Conservation (phyloP, 495 filamentous ascomycete species). For the Platismatia glauca region DNA sequence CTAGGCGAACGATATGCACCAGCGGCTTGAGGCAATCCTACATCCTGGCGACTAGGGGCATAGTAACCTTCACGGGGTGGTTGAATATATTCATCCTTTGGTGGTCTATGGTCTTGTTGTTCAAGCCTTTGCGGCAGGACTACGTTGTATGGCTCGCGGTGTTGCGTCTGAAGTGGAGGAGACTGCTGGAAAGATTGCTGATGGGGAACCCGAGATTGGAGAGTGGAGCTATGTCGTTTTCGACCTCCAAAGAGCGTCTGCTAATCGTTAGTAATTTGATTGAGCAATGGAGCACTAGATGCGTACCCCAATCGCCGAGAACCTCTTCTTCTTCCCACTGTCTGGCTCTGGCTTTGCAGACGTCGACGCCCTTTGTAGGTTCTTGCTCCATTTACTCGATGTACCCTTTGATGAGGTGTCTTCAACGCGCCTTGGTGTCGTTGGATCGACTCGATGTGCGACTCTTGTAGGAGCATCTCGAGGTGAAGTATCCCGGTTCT, state of each 20-base stretch:
- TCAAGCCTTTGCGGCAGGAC: neutral
- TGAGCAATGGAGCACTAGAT: neutral
- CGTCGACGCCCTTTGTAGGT: slow-evolving; percentile 24
- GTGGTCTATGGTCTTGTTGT: slow-evolving; percentile 6
- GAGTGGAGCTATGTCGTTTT: slow-evolving; percentile 18
- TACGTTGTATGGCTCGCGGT: neutral
- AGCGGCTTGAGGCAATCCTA: slow-evolving; percentile 7
- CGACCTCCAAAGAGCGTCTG: slow-evolving; percentile 23
- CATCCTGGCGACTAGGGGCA: slow-evolving; percentile 20
- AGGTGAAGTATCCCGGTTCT: slow-evolving; percentile 8
- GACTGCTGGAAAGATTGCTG: slow-evolving; percentile 3
- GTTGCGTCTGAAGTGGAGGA: slow-evolving; percentile 7
- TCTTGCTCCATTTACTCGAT: slow-evolving; percentile 18
- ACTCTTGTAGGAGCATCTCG: neutral
- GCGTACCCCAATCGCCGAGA: slow-evolving; percentile 35
- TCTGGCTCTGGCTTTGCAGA: slow-evolving; percentile 26
- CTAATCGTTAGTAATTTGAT: slow-evolving; percentile 13
- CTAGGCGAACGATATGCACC: neutral
- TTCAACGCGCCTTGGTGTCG: slow-evolving; percentile 19
- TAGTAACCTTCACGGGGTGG: slow-evolving; percentile 30
- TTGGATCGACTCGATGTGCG: neutral
- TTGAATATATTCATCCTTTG: slow-evolving; percentile 9
- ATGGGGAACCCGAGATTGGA: neutral
- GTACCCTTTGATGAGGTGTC: slow-evolving; percentile 17
- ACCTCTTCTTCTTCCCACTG: slow-evolving; percentile 39